phyloP scores from a whole-genome alignment of 352 stramenopile genomes.

The Globisporangium iwayamae region DNA sequence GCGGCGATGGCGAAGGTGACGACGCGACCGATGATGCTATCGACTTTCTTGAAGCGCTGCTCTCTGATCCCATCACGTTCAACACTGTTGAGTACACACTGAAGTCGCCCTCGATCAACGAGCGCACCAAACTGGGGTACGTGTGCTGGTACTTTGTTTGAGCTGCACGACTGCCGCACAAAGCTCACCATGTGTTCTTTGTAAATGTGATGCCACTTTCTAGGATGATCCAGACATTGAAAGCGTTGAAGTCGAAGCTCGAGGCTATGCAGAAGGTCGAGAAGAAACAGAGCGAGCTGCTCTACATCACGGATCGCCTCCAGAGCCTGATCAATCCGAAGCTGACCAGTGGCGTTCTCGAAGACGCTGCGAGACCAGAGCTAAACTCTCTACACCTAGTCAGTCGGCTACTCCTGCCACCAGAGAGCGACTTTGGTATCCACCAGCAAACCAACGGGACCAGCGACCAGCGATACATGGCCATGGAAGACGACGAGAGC shows the following conservation, averaged over 20 bases:
- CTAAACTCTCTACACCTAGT: not conserved
- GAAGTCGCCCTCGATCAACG: slow-evolving; percentile 2
- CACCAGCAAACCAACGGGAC: not conserved
- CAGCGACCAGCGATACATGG: not conserved
- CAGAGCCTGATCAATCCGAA: slow-evolving; percentile 7
- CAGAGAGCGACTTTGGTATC: slow-evolving; percentile 8
- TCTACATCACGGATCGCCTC: not conserved
- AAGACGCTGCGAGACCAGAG: not conserved
- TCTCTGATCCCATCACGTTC: slow-evolving; percentile 25
- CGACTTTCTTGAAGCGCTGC: slow-evolving; percentile 32
- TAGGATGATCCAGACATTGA: slow-evolving; percentile 10
- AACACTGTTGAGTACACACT: slow-evolving; percentile 12
- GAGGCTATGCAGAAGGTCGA: not conserved
- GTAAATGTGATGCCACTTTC: not conserved
- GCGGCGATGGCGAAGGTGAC: slow-evolving; percentile 10
- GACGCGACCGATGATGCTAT: slow-evolving; percentile 33
- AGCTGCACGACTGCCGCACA: not conserved
- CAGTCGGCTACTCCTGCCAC: slow-evolving; percentile 3
- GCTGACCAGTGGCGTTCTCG: not conserved
- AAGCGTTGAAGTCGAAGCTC: slow-evolving; percentile 10
- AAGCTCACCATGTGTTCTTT: not conserved
- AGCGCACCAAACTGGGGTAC: slow-evolving; percentile 13
- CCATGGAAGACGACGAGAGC: slow-evolving; percentile 6
- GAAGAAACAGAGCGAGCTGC: slow-evolving; percentile 2
- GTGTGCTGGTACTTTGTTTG: not conserved